Base-by-base conservation (phyloP, 164 flowering plant species). In the Stephania japonica region DNA sequence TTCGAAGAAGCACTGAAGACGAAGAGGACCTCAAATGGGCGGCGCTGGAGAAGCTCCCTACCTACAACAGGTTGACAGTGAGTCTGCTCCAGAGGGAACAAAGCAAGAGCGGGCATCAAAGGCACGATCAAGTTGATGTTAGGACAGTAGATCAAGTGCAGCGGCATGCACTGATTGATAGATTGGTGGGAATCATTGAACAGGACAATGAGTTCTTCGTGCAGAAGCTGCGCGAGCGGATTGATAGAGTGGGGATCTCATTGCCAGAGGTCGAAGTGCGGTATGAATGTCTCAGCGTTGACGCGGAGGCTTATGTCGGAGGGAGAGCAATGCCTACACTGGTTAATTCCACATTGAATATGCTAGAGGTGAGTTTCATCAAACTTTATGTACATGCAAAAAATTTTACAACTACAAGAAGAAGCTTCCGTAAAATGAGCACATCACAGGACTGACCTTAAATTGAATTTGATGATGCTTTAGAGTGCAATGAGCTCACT, bases 1-100 rank as follows among this genome's bases (percentile, higher is more conserved):
- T 38, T 42, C 50, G 68, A 13, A 72, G 81, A 42, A 67, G 72
- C 3, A 81, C 80, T 59, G 91, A 88, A 26, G 90, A 88, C 18
- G 91, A 88, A 26, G 86, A 84, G 32, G 91, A 87, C 26, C 86
- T 87, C 26, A 83, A 72, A 78, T 88, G 92, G 92, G 92, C 90
- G 26, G 88, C 92, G 9, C 80, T 87, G 9, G 92, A 88, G 79
- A 87, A 78, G 78, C 83, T 87, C 32, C 87, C 87, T 1, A 88
- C 92, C 1, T 88, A 72, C 41, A 74, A 79, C 69, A 80, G 92
- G 38, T 41, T 88, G 10, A 82, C 77, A 38, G 80, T 77, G 66
- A 83, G 87, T 5, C 23, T 86, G 25, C 50, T 86, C 14, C 50
- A n/a, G 44, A 56, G 47, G 41, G 76, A 56, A 2, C 70, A 72